Evolutionary conservation across 1,284 basidiomycete genomes (phyloP).

Genomic region (Cutaneotrichosporon spelunceum): DNA sequence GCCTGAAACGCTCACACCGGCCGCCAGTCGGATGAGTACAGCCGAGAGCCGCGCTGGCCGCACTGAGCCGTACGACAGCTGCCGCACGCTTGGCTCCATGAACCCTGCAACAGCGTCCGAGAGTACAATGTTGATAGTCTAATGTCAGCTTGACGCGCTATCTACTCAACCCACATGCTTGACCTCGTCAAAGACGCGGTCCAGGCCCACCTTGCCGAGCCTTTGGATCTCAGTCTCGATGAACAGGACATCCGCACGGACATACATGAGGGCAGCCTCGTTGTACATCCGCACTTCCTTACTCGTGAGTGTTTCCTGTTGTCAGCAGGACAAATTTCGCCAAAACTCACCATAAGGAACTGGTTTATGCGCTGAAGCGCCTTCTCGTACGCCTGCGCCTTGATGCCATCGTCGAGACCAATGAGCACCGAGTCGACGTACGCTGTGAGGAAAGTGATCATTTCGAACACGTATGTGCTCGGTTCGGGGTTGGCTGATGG

Average conservation of each 20-base stretch:
- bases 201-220: constrained; percentile 67
- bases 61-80: constrained; percentile 67
- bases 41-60: constrained; percentile 71
- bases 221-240: constrained; percentile 75
- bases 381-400: constrained; percentile 80
- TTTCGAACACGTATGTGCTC: constrained; percentile 86
- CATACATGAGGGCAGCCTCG: constrained; percentile 79
- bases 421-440: constrained; percentile 91
- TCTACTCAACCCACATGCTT: constrained; percentile 61
- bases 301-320: constrained; percentile 42
- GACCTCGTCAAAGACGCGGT: constrained; percentile 74
- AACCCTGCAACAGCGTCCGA: constrained; percentile 72
- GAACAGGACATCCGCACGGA: constrained; percentile 77
- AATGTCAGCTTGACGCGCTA: constrained; percentile 1
- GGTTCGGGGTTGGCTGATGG: constrained; percentile 59
- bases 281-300: constrained; percentile 73
- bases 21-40: constrained; percentile 71
- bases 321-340: constrained; percentile 4
- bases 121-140: constrained; percentile 63
- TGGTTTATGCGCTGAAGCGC: constrained; percentile 82
- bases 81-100: constrained; percentile 68
- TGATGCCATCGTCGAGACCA: constrained; percentile 67
- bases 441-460: constrained; percentile 93
- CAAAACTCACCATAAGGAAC: constrained; percentile 65
- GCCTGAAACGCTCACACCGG: constrained; percentile 49